phyloP scores from a whole-genome alignment of 2,329 filamentous ascomycete species.

The Claviceps sp. region DNA sequence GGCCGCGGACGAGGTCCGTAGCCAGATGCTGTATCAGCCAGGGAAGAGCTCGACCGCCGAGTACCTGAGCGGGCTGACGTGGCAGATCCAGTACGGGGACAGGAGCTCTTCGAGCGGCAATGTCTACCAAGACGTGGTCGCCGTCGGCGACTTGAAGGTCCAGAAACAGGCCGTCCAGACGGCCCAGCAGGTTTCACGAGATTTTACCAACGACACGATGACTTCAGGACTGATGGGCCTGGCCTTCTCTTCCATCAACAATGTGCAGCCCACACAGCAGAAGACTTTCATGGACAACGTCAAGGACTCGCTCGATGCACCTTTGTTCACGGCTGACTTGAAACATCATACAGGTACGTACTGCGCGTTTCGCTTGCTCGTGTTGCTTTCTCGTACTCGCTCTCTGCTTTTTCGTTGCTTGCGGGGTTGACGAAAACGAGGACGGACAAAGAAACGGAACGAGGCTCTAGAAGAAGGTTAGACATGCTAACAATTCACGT shows the following conservation, averaged over 20 bases:
- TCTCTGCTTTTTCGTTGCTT: no score
- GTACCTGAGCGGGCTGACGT: conserved; percentile 23
- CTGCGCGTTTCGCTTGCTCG: no score
- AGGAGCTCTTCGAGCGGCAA: conserved; percentile 27
- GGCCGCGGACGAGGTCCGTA: conserved; percentile 18
- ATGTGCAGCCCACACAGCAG: conserved; percentile 25
- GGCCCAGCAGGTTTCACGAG: conserved; percentile 24
- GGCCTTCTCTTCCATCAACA: conserved; percentile 29
- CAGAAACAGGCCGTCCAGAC: conserved; percentile 29
- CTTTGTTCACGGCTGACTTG: conserved; percentile 57
- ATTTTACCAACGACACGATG: conserved; percentile 29
- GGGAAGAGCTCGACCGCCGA: conserved; percentile 23
- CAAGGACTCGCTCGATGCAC: conserved; percentile 6
- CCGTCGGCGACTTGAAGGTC: conserved; percentile 27
- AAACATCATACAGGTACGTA: conserved; percentile 28
- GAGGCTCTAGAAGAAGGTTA: no score
- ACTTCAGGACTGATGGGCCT: conserved; percentile 29
- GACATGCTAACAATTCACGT: background rate
- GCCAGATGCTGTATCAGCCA: conserved; percentile 27
- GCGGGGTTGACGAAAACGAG: no score
- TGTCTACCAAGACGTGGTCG: conserved; percentile 30
- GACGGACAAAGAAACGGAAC: no score
- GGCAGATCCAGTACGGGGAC: conserved; percentile 32
- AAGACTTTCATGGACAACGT: conserved; percentile 30
- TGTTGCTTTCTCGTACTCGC: no score